phyloP scores from a whole-genome alignment of 805 yeast species.

The Candida coquimbonensis region DNA sequence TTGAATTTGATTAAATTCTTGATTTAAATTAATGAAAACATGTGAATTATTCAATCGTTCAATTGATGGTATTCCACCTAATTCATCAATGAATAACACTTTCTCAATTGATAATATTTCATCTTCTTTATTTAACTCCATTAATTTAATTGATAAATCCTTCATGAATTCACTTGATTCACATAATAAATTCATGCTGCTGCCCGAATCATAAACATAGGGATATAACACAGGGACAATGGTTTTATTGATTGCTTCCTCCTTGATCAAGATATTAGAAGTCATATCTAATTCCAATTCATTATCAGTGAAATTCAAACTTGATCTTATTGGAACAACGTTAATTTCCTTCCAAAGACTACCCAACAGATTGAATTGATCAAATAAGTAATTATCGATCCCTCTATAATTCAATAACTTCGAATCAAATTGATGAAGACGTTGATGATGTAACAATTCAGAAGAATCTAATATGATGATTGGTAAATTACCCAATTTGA shows the following conservation, averaged over 20 bases:
- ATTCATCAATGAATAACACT: conserved; percentile 65
- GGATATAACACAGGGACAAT: conserved; percentile 52
- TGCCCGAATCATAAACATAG: conserved; percentile 51
- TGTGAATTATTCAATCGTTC: conserved; percentile 80
- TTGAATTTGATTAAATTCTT: conserved; percentile 64
- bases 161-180: conserved; percentile 35
- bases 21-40: conserved; percentile 77
- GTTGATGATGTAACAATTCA: not conserved
- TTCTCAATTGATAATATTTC: conserved; percentile 58
- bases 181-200: conserved; percentile 33
- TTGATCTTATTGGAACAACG: not conserved
- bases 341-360: not conserved
- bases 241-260: not conserved
- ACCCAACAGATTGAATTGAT: conserved; percentile 12
- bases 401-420: conserved; percentile 11
- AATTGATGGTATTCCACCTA: conserved; percentile 87
- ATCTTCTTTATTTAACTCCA: conserved; percentile 17
- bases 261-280: not conserved
- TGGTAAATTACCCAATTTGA: conserved; percentile 18
- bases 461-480: conserved; percentile 18
- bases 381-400: conserved; percentile 13
- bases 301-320: too few relatives aligned
- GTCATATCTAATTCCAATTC: too few relatives aligned
- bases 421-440: conserved; percentile 10
- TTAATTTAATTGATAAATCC: conserved; percentile 27